A percentile compares a stretch with the other conserved stretches of the same genome.
Evolutionary conservation across 2,329 filamentous ascomycete species (phyloP).

Genomic region (Tolypocladium sp.): DNA sequence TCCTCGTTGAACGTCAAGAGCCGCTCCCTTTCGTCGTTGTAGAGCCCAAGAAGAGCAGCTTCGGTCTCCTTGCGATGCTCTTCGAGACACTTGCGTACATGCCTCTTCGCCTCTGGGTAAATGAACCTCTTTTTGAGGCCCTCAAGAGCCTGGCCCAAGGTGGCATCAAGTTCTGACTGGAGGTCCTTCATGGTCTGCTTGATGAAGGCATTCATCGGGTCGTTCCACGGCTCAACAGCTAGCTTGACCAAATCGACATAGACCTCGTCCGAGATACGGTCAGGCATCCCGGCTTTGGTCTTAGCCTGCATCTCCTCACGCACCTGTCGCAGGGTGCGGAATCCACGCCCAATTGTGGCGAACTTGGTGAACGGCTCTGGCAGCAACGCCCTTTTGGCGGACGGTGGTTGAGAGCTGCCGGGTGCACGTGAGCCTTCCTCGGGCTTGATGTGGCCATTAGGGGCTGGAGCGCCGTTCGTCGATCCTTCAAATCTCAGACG

Average conservation of each 20-base stretch:
- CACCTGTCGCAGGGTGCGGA: slow-evolving; percentile 41
- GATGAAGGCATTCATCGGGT: slow-evolving; percentile 40
- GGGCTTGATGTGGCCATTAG: slow-evolving; percentile 23
- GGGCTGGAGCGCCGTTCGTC: not conserved
- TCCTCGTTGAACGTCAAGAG: slow-evolving; percentile 50
- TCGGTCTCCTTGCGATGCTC: slow-evolving; percentile 25
- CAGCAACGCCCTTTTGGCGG: slow-evolving; percentile 8
- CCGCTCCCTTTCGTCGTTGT: slow-evolving; percentile 41
- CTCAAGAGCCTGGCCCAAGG: slow-evolving; percentile 38
- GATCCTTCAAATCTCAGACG: slow-evolving; percentile 14
- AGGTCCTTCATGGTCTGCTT: slow-evolving; percentile 38
- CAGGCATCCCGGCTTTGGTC: slow-evolving; percentile 47
- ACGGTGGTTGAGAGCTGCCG: slow-evolving; percentile 5
- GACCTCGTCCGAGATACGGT: slow-evolving; percentile 49
- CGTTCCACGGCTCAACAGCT: slow-evolving; percentile 50
- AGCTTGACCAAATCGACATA: slow-evolving; percentile 48
- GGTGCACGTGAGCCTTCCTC: slow-evolving; percentile 16
- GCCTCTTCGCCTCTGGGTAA: slow-evolving; percentile 35
- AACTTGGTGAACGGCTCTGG: slow-evolving; percentile 30
- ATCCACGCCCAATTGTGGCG: slow-evolving; percentile 26
- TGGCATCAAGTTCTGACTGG: slow-evolving; percentile 31
- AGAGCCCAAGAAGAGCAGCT: slow-evolving; percentile 32
- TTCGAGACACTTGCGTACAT: slow-evolving; percentile 35
- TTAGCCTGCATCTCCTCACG: slow-evolving; percentile 44
- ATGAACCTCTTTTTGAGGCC: slow-evolving; percentile 37